These are phyloP conservation scores for Byssoonygena ceratinophila DNA, from an alignment of 2,329 filamentous ascomycete genomes.

Conservation along the genomic window DNA sequence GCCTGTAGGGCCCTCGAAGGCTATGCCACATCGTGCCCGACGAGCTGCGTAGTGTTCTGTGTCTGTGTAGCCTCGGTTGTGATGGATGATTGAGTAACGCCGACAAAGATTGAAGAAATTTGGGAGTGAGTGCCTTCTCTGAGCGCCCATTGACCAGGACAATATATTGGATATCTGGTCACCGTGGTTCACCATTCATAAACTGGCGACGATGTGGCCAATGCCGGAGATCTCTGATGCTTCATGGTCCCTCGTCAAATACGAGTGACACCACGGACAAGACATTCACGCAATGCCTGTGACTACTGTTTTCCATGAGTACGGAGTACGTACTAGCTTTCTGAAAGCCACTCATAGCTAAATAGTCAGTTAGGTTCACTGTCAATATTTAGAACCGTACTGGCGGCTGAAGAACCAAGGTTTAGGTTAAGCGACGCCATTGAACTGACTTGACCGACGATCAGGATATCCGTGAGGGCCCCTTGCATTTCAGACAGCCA, in stretches of 20 bases:
- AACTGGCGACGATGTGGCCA: neutral
- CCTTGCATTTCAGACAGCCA: constrained; percentile 3
- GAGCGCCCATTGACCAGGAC: neutral
- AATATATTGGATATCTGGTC: neutral
- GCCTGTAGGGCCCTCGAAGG: neutral
- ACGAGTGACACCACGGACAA: neutral
- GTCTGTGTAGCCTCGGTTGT: neutral
- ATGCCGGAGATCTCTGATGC: neutral
- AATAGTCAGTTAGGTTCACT: constrained; percentile 36
- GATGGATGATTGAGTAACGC: no score
- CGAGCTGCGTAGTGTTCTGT: neutral
- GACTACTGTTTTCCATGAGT: no score
- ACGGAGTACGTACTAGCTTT: no score
- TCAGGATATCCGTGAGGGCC: neutral
- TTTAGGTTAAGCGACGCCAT: neutral
- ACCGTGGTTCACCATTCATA: neutral
- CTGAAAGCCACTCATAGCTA: no score
- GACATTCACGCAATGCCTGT: neutral
- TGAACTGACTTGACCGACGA: neutral
- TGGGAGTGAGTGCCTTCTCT: neutral
- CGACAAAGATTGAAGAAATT: neutral
- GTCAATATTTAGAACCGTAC: constrained; percentile 63
- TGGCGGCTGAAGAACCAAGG: constrained; percentile 31
- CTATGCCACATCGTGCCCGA: neutral
- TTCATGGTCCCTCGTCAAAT: neutral